Conservation (phyloP, 495 filamentous ascomycete species). For the Lentithecium fluviatile region DNA sequence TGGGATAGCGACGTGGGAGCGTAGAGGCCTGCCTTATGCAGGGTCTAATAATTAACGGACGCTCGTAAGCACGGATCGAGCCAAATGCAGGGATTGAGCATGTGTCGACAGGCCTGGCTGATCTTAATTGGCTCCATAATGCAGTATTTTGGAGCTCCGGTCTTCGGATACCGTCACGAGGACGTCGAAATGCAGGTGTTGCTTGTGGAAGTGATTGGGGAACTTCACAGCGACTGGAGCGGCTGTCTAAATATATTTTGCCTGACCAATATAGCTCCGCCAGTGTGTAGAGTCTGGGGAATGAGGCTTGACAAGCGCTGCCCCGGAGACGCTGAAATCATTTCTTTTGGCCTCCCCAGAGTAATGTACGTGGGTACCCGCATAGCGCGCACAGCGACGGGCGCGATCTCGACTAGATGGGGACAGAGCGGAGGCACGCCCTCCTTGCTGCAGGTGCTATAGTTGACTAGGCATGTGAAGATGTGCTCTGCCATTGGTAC, state of each 20-base stretch:
- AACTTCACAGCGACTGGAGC: background rate
- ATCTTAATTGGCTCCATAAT: conserved; percentile 9
- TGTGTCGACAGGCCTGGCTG: background rate
- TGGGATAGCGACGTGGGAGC: conserved; percentile 9
- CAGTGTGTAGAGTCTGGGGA: too few relatives aligned
- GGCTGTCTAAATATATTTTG: background rate
- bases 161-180: conserved; percentile 25
- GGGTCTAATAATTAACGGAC: background rate
- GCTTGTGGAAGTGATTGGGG: background rate
- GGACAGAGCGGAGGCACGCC: background rate
- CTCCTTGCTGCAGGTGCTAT: background rate
- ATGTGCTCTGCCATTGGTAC: conserved; percentile 1
- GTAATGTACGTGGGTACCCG: too few relatives aligned
- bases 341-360: too few relatives aligned
- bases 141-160: conserved; percentile 3
- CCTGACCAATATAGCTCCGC: too few relatives aligned
- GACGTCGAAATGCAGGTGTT: background rate
- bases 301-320: too few relatives aligned
- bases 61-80: background rate
- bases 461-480: conserved; percentile 5
- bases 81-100: conserved; percentile 13
- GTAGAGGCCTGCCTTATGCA: conserved; percentile 1
- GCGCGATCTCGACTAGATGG: too few relatives aligned
- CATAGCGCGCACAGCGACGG: too few relatives aligned
- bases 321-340: too few relatives aligned